phyloP scores from a whole-genome alignment of 78 protist genomes.

The Dictyostelium firmibasis region DNA sequence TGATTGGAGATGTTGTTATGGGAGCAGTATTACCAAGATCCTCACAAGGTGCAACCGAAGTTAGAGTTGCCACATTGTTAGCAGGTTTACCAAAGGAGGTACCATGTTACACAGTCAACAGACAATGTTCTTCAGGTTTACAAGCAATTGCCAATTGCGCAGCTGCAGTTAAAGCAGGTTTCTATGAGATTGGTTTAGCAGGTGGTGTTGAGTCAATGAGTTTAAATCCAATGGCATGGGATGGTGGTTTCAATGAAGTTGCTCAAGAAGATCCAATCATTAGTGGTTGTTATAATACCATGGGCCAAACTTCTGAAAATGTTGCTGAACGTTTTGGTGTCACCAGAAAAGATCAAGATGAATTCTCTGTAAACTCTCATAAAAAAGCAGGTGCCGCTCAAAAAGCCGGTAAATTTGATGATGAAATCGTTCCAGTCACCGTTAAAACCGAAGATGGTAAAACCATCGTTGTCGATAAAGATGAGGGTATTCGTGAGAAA shows the following conservation, averaged over 20 bases:
- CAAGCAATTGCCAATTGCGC: slow-evolving; percentile 91
- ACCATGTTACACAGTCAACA: slow-evolving; percentile 80
- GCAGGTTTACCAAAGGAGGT: slow-evolving; percentile 84
- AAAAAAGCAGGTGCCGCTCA: slow-evolving; percentile 85
- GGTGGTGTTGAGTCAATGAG: slow-evolving; percentile 95
- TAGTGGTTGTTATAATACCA: slow-evolving; percentile 85
- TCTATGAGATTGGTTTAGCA: slow-evolving; percentile 89
- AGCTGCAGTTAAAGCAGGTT: slow-evolving; percentile 83
- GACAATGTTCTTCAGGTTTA: slow-evolving; percentile 95
- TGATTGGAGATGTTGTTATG: slow-evolving; percentile 85
- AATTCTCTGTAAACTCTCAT: slow-evolving; percentile 86
- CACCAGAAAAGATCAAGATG: slow-evolving; percentile 92
- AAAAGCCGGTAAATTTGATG: slow-evolving; percentile 73
- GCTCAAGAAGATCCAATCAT: slow-evolving; percentile 66
- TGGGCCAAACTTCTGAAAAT: slow-evolving; percentile 93
- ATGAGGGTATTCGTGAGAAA: slow-evolving; percentile 82
- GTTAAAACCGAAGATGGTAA: slow-evolving; percentile 66
- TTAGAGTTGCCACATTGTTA: slow-evolving; percentile 76
- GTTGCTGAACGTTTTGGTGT: slow-evolving; percentile 88
- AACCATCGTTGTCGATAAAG: slow-evolving; percentile 39
- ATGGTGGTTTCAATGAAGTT: slow-evolving; percentile 80
- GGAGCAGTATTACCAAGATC: slow-evolving; percentile 84
- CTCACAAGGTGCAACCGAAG: slow-evolving; percentile 80
- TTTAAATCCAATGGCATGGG: slow-evolving; percentile 77
- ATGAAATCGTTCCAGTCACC: slow-evolving; percentile 85